phyloP scores from a whole-genome alignment of 1,284 basidiomycete genomes.

The Somion occarium region DNA sequence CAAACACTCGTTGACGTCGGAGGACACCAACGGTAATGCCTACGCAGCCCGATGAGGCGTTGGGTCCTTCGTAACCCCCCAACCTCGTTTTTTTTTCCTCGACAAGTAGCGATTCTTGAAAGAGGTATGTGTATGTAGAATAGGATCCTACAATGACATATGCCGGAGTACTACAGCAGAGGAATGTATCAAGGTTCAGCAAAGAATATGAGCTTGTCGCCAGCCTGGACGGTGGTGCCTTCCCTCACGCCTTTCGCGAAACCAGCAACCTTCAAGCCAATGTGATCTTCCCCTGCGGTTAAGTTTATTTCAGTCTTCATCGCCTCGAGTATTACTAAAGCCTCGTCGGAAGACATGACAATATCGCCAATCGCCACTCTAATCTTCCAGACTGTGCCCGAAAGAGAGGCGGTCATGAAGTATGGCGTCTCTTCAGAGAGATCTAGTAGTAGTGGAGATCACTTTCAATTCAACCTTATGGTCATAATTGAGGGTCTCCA shows the following conservation, averaged over 20 bases:
- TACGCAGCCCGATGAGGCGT: too few relatives aligned
- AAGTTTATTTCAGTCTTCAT: conserved; percentile 71
- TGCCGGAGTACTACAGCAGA: too few relatives aligned
- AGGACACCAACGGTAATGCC: too few relatives aligned
- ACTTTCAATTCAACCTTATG: too few relatives aligned
- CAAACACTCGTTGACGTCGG: too few relatives aligned
- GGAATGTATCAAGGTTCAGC: conserved; percentile 14
- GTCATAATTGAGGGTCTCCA: too few relatives aligned
- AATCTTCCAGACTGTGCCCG: conserved; percentile 58
- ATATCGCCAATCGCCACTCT: conserved; percentile 38
- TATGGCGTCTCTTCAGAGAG: conserved; percentile 7
- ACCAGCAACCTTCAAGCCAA: conserved; percentile 39
- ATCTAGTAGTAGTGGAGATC: too few relatives aligned
- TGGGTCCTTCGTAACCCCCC: too few relatives aligned
- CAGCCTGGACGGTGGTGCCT: conserved; percentile 39
- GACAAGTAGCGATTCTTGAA: too few relatives aligned
- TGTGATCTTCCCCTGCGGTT: conserved; percentile 38
- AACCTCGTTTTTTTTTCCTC: too few relatives aligned
- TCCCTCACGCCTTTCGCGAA: conserved; percentile 37
- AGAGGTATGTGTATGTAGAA: too few relatives aligned
- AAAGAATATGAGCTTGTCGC: conserved; percentile 39
- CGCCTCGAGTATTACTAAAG: conserved; percentile 58
- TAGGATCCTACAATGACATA: too few relatives aligned
- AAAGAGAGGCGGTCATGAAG: conserved; percentile 38
- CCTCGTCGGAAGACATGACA: conserved; percentile 41